These are phyloP conservation scores for Galium porrigens DNA, from an alignment of 305 asterid genomes.

Conservation along the genomic window DNA sequence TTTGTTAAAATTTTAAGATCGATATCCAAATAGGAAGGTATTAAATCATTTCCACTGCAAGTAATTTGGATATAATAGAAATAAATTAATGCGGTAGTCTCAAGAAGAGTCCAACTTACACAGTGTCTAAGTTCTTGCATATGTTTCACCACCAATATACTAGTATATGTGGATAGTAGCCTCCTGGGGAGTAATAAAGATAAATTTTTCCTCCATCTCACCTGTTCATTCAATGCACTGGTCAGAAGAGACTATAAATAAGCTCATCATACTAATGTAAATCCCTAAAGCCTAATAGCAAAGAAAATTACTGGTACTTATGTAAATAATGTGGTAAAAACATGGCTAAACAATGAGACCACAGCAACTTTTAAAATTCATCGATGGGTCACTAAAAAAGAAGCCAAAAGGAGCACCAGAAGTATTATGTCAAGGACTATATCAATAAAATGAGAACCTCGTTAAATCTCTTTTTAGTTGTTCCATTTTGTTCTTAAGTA, in stretches of 20 bases:
- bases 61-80: neutral
- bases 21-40: neutral
- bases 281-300: constrained; percentile 3
- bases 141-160: constrained; percentile 65
- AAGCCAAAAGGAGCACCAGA: no score
- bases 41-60: neutral
- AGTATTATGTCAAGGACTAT: neutral
- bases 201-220: constrained; percentile 47
- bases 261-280: constrained; percentile 14
- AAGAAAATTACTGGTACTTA: constrained; percentile 6
- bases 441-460: constrained; percentile 31
- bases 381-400: neutral
- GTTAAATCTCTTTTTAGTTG: constrained; percentile 43
- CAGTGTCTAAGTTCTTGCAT: constrained; percentile 71
- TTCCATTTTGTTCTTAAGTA: constrained; percentile 51
- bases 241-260: constrained; percentile 17
- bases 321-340: neutral
- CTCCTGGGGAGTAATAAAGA: constrained; percentile 30
- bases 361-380: neutral
- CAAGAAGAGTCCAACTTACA: constrained; percentile 40
- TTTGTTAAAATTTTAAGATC: neutral
- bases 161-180: constrained; percentile 38
- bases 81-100: constrained; percentile 5
- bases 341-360: neutral
- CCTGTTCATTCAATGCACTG: constrained; percentile 64